These are phyloP conservation scores for Metschnikowia shivogae DNA, from an alignment of 805 yeast genomes.

Conservation along the genomic window DNA sequence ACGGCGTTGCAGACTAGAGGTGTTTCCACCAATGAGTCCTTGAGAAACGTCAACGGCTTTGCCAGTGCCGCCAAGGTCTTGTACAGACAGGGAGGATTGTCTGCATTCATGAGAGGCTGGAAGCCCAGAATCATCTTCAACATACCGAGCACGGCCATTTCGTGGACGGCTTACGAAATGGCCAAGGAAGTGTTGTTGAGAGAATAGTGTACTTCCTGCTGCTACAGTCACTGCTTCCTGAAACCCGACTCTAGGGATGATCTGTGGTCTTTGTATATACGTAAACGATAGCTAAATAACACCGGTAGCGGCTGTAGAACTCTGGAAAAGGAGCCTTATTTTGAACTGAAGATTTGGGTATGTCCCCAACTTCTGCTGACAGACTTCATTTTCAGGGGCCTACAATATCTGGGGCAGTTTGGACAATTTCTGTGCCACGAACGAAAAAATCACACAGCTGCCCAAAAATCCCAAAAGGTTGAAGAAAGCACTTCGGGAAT, in stretches of 20 bases:
- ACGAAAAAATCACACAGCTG: conserved; percentile 74
- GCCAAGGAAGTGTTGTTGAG: conserved; percentile 67
- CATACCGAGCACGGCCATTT: conserved; percentile 93
- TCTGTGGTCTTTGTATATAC: conserved; percentile 4
- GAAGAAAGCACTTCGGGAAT: conserved; percentile 74
- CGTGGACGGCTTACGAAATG: conserved; percentile 98
- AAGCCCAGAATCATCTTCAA: conserved; percentile 88
- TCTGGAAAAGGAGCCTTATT: no score
- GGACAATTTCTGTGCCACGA: conserved; percentile 62
- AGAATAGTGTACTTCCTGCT: conserved; percentile 6
- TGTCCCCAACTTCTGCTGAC: no score
- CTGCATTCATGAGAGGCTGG: conserved; percentile 78
- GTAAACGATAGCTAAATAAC: not conserved
- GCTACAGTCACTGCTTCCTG: not conserved
- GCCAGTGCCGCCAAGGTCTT: conserved; percentile 66
- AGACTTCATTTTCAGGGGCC: not conserved
- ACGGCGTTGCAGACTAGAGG: conserved; percentile 86
- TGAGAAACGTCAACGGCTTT: conserved; percentile 62
- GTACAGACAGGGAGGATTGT: conserved; percentile 52
- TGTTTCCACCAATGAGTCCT: conserved; percentile 41
- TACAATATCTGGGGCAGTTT: conserved; percentile 15
- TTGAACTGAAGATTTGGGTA: no score
- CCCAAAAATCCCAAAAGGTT: conserved; percentile 77
- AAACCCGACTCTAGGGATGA: not conserved
- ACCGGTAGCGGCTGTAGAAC: no score